Evolutionary conservation across 305 asterid species (phyloP).

Genomic region (Caryopteris hybrid): DNA sequence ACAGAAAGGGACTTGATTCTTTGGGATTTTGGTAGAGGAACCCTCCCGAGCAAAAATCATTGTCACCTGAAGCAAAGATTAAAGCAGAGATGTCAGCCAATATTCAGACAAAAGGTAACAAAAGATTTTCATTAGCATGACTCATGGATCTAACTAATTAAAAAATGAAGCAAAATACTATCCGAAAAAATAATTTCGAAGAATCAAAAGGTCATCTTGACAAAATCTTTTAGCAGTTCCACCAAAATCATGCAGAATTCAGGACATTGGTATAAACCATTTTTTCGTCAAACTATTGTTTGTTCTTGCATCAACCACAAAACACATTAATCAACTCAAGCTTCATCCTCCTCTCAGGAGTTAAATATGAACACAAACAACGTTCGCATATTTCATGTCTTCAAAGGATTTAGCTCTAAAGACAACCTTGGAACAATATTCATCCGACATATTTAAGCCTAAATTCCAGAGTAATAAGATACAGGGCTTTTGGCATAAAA

Average conservation of each 20-base stretch:
- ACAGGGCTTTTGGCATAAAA: no score
- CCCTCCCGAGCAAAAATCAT: constrained; percentile 46
- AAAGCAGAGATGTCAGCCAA: constrained; percentile 17
- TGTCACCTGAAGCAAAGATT: constrained; percentile 41
- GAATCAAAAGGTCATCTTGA: background rate
- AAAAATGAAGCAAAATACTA: background rate
- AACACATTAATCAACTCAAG: background rate
- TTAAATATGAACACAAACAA: background rate
- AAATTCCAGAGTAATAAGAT: background rate
- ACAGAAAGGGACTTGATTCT: constrained; percentile 42
- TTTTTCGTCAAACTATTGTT: background rate
- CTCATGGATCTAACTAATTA: background rate
- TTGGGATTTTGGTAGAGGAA: constrained; percentile 50
- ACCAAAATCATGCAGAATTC: background rate
- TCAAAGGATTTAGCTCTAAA: background rate
- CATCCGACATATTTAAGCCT: background rate
- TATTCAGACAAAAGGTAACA: background rate
- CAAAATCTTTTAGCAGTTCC: background rate
- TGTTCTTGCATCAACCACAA: background rate
- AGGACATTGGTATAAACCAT: background rate
- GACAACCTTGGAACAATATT: background rate
- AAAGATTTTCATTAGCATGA: no score
- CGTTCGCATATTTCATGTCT: background rate
- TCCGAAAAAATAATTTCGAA: background rate
- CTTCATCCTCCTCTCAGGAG: background rate